Evolutionary conservation across 2,329 filamentous ascomycete genomes (phyloP), one percentile per base, ranked within the genome.

Genomic region (Emericellopsis cladophorae): DNA sequence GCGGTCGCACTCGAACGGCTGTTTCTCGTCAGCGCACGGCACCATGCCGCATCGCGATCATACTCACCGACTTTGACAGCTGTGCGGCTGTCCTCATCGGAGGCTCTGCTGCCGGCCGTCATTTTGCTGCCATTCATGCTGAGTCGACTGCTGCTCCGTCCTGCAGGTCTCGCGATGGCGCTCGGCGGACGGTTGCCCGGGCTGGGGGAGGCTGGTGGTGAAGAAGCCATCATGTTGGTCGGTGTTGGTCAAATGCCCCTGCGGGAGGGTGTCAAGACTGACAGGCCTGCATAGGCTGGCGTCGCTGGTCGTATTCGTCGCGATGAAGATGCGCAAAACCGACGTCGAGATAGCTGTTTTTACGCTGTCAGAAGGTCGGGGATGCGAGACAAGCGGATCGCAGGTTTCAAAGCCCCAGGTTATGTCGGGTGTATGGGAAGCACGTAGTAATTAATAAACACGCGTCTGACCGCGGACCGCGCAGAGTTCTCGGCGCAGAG

Each of bases 51-150:
- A 12, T 29, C 26, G 26, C 26, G 26, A 12, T 9, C 26, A 29
- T 29, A 84, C 88, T 53, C 76, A 95, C 89, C 89, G 58, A 95
- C 89, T 90, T 86, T 92, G 64, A 95, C 89, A 22, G 89, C 85
- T 7, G 89, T 95, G 59, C 84, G 89, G 47, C 74, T 74, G 59
- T 95, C 89, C 52, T 95, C 89, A 54, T 95, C 89, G 1, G 88
- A 94, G 21, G 83, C 81, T 55, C 86, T 77, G 64, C 86, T 94
- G 42, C 79, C 82, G 40, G 72, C 79, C 54, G 76, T 79, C 40
- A 77, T 80, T 61, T 84, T 90, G 36, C 18, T 29, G 5, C 15
- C 84, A 53, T 73, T 81, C 67, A 83, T 82, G 66, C 87, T 94
- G 72, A 94, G 70, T 51, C 89, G 84, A 64, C 87, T 94, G 51